Conservation (phyloP, 345 rosid genomes). For the Populus davidiana region DNA sequence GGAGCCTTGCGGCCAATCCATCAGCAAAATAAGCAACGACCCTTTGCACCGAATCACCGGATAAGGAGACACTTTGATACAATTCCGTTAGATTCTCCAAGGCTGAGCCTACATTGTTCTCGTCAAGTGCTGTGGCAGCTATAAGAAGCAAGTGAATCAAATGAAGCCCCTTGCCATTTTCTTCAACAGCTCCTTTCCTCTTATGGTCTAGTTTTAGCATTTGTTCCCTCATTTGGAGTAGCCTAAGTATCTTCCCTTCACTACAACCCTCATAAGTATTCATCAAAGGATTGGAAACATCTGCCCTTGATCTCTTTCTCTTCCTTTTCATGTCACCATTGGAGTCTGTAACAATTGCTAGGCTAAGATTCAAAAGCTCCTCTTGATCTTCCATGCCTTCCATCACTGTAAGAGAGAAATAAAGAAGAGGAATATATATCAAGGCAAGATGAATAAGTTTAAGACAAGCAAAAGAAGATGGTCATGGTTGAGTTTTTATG, state of each 20-base stretch:
- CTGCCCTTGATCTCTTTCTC: constrained; percentile 33
- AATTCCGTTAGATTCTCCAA: constrained; percentile 40
- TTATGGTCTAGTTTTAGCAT: constrained; percentile 41
- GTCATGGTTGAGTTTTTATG: constrained; percentile 22
- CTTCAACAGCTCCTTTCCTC: constrained; percentile 27
- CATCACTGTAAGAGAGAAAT: constrained; percentile 1
- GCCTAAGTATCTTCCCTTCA: constrained; percentile 47
- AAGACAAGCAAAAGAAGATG: not conserved
- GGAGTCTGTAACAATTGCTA: constrained; percentile 39
- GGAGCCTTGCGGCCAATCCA: constrained; percentile 51
- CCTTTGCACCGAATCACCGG: constrained; percentile 60
- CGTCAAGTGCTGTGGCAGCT: constrained; percentile 48
- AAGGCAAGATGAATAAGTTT: not conserved
- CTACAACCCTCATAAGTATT: constrained; percentile 19
- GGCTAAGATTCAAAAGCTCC: constrained; percentile 48
- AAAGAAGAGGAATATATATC: not conserved
- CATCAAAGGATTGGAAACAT: constrained; percentile 4
- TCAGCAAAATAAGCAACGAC: constrained; percentile 60
- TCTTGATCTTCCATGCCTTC: constrained; percentile 26
- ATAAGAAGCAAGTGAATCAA: constrained; percentile 60
- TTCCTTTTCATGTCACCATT: constrained; percentile 20
- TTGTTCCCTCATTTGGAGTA: constrained; percentile 56
- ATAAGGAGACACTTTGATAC: constrained; percentile 40
- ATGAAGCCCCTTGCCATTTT: constrained; percentile 50
- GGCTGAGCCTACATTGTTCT: constrained; percentile 34